phyloP scores from a whole-genome alignment of 2,329 filamentous ascomycete species.

The Penicillium concentricum region DNA sequence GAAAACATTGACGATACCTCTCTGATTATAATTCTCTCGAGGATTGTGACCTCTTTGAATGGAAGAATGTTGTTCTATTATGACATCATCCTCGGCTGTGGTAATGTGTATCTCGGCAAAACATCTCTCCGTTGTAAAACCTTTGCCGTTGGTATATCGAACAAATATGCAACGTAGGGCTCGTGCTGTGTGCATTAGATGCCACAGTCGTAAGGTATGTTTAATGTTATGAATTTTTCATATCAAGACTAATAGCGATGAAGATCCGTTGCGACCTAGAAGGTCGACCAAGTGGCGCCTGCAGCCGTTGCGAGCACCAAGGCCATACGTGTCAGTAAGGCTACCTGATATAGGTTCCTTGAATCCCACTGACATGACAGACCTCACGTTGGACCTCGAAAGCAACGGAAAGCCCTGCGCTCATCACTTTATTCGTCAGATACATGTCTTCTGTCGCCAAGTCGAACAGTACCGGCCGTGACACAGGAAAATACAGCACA shows the following conservation, averaged over 20 bases:
- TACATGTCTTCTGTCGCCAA: background rate
- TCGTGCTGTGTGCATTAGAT: slow-evolving; percentile 7
- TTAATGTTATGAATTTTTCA: background rate
- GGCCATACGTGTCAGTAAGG: slow-evolving; percentile 5
- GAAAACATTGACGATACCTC: background rate
- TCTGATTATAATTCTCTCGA: no score
- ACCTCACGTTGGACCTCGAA: slow-evolving; percentile 2
- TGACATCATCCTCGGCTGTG: background rate
- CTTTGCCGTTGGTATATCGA: background rate
- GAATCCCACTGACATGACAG: background rate
- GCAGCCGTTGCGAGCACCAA: slow-evolving; percentile 7
- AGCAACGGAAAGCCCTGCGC: background rate
- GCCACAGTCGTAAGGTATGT: slow-evolving; percentile 7
- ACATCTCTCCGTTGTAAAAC: background rate
- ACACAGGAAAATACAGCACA: background rate
- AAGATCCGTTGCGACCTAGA: slow-evolving; percentile 13
- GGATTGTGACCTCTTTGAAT: no score
- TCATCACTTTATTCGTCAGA: background rate
- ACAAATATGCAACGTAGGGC: slow-evolving; percentile 4
- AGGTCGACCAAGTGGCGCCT: slow-evolving; percentile 1
- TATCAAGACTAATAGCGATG: background rate
- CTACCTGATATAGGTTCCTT: background rate
- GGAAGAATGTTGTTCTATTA: background rate
- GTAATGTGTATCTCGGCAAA: background rate
- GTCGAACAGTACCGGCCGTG: background rate